phyloP scores from a whole-genome alignment of 164 flowering plant species.

The Sextonia rubra region DNA sequence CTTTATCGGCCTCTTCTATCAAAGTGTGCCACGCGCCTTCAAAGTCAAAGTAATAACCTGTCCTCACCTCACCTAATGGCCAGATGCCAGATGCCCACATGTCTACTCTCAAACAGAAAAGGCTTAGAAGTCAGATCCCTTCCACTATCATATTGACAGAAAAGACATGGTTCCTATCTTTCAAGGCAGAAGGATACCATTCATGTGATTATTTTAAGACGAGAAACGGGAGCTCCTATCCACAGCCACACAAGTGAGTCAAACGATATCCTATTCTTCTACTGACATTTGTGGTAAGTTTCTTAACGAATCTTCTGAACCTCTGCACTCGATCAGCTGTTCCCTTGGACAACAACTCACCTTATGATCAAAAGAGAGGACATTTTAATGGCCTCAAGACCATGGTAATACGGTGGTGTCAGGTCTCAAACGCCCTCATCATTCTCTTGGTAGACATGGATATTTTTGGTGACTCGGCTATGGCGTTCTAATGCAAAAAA shows the following conservation, averaged over 20 bases:
- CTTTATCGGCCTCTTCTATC: too few relatives aligned
- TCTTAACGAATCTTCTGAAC: conserved; percentile 3
- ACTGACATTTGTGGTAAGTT: neutral
- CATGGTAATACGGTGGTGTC: too few relatives aligned
- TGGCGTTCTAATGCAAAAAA: too few relatives aligned
- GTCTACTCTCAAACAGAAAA: conserved; percentile 11
- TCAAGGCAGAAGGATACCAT: neutral
- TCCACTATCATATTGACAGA: too few relatives aligned
- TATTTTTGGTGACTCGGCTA: too few relatives aligned
- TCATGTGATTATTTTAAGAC: neutral
- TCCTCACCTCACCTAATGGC: neutral
- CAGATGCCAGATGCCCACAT: neutral
- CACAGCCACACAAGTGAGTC: neutral
- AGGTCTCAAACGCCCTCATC: too few relatives aligned
- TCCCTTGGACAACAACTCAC: neutral
- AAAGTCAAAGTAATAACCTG: conserved; percentile 1
- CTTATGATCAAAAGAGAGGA: neutral
- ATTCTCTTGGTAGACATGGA: too few relatives aligned
- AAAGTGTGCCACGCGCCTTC: conserved; percentile 6
- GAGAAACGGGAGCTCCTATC: neutral
- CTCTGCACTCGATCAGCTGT: neutral
- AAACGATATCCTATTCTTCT: conserved; percentile 2
- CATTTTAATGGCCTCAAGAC: too few relatives aligned
- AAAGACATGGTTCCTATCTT: neutral
- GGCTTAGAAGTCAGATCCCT: too few relatives aligned